Evolutionary conservation across 2,329 filamentous ascomycete genomes (phyloP).

Genomic region (Cordyceps farinosa): DNA sequence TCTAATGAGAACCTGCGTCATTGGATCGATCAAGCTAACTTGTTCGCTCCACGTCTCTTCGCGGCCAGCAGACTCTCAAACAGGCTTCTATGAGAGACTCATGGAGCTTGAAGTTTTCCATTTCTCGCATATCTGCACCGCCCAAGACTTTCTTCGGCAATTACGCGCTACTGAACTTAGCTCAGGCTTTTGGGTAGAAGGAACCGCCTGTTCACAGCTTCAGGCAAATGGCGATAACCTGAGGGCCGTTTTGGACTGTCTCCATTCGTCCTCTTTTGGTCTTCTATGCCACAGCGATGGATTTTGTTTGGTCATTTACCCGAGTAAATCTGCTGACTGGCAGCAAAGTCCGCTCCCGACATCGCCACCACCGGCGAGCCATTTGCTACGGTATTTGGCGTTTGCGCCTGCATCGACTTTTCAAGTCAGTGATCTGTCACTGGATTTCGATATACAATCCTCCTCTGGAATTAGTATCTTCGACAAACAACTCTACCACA

Average conservation of each 20-base stretch:
- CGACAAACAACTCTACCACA: conserved; percentile 2
- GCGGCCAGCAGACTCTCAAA: neutral
- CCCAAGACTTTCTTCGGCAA: conserved; percentile 28
- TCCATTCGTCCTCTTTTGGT: conserved; percentile 35
- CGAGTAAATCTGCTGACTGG: conserved; percentile 36
- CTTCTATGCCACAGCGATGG: conserved; percentile 31
- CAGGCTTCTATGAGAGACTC: conserved; percentile 22
- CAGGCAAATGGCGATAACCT: conserved; percentile 23
- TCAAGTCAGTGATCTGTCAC: neutral
- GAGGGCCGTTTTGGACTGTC: conserved; percentile 30
- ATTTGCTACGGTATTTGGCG: neutral
- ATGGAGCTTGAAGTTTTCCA: conserved; percentile 24
- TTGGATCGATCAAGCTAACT: neutral
- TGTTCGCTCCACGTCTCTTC: conserved; percentile 6
- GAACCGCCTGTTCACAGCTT: conserved; percentile 18
- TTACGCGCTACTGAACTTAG: conserved; percentile 22
- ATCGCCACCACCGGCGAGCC: conserved; percentile 9
- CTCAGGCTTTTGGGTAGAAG: conserved; percentile 20
- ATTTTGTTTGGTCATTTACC: conserved; percentile 40
- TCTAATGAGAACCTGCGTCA: neutral
- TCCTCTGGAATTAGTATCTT: conserved; percentile 10
- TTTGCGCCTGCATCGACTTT: neutral
- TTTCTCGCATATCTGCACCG: conserved; percentile 36
- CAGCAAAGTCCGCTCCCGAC: conserved; percentile 11
- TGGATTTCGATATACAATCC: neutral